These are phyloP conservation scores for Crassisporium funariophilum DNA, from an alignment of 768 basidiomycete genomes.

Conservation along the genomic window DNA sequence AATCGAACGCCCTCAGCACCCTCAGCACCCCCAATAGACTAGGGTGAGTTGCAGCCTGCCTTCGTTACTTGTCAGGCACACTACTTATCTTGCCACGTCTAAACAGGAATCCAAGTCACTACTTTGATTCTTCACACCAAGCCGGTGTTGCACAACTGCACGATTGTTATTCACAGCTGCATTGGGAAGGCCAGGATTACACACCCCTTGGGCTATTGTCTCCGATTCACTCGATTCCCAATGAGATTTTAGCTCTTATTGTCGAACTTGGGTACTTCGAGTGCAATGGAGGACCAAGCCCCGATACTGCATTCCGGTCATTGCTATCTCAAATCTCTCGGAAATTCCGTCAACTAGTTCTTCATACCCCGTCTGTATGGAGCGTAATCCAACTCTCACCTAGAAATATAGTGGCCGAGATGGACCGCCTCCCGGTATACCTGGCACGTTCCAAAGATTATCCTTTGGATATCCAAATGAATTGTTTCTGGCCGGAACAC, in stretches of 20 bases:
- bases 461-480: conserved; percentile 30
- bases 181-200: too few species aligned
- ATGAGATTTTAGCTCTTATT: conserved; percentile 31
- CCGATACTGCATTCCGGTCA: conserved; percentile 20
- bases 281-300: conserved; percentile 6
- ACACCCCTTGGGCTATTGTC: neutral
- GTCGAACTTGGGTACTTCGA: conserved; percentile 29
- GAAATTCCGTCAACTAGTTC: conserved; percentile 22
- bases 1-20: conserved; percentile 20
- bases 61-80: conserved; percentile 6
- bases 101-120: too few species aligned
- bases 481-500: conserved; percentile 29
- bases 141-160: too few species aligned
- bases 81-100: conserved; percentile 17
- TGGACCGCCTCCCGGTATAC: conserved; percentile 24
- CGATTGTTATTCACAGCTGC: too few species aligned
- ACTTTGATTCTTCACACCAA: too few species aligned
- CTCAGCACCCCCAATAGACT: conserved; percentile 14
- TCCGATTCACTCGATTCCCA: conserved; percentile 28
- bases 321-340: conserved; percentile 21
- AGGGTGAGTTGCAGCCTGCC: conserved; percentile 16
- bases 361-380: conserved; percentile 35
- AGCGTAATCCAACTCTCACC: conserved; percentile 30
- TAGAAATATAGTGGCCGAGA: conserved; percentile 18
- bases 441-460: conserved; percentile 29